Evolutionary conservation across 352 stramenopile genomes (phyloP).

Genomic region (Phytophthora hibernalis): DNA sequence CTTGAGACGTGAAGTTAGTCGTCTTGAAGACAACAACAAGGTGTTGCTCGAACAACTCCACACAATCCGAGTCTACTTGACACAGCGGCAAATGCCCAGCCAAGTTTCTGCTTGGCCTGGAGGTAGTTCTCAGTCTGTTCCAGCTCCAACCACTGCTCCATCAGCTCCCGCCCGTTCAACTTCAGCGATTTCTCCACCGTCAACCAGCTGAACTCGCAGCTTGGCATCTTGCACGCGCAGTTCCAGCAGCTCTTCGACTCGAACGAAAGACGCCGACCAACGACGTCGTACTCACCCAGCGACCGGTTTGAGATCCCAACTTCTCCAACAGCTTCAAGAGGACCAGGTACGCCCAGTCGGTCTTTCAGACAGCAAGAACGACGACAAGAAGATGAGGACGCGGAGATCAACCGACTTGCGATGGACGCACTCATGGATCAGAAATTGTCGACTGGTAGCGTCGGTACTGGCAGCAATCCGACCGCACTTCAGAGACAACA

Average conservation of each 20-base stretch:
- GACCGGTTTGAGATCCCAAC: constrained; percentile 51
- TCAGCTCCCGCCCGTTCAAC: constrained; percentile 21
- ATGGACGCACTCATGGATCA: constrained; percentile 46
- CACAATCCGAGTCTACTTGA: constrained; percentile 65
- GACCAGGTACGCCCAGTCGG: background rate
- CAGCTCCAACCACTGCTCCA: background rate
- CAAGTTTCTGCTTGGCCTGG: constrained; percentile 17
- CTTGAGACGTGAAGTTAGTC: constrained; percentile 53
- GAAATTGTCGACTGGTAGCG: constrained; percentile 16
- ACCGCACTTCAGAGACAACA: constrained; percentile 35
- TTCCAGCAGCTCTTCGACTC: constrained; percentile 69
- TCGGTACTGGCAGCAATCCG: background rate
- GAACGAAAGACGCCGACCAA: constrained; percentile 27
- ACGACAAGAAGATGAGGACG: constrained; percentile 15
- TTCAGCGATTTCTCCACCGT: constrained; percentile 47
- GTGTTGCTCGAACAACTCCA: constrained; percentile 64
- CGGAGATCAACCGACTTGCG: constrained; percentile 34
- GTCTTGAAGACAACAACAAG: constrained; percentile 70
- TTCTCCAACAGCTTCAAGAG: constrained; percentile 29
- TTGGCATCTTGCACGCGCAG: constrained; percentile 58
- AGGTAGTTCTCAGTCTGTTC: background rate
- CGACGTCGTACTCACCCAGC: constrained; percentile 34
- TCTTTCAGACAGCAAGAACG: constrained; percentile 15
- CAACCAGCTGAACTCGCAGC: constrained; percentile 56
- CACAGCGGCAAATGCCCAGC: constrained; percentile 47